Conservation (phyloP, 225 moss, liverwort and hornwort species). For the Climacium dendroides region DNA sequence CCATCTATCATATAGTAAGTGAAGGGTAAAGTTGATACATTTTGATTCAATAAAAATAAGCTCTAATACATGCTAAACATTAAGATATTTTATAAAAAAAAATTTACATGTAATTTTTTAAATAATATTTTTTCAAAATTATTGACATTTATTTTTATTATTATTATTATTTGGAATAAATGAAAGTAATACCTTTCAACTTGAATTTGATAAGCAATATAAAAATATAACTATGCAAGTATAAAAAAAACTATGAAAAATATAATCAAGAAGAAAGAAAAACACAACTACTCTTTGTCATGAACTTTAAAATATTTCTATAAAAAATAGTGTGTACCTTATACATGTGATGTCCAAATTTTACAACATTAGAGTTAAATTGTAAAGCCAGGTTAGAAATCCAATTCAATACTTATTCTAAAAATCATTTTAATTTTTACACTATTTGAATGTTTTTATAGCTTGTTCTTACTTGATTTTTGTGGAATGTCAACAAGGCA, state of each 20-base stretch:
- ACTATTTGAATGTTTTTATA: background rate
- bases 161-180: background rate
- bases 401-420: background rate
- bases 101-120: background rate
- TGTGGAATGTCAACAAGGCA: background rate
- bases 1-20: background rate
- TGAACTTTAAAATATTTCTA: rapidly evolving
- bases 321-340: rapidly evolving
- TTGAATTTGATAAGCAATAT: background rate
- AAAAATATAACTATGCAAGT: rapidly evolving
- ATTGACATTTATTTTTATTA: background rate
- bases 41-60: background rate
- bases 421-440: background rate
- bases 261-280: background rate
- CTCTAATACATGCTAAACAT: background rate
- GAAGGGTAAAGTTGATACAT: background rate
- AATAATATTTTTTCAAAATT: background rate
- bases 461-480: background rate
- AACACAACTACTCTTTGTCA: rapidly evolving
- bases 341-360: background rate
- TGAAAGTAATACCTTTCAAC: background rate
- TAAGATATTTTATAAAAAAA: background rate
- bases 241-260: background rate
- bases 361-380: background rate
- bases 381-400: background rate